These are phyloP conservation scores for Alloteropsis semialata DNA, from an alignment of 176 grass and related monocot genomes.

Conservation along the genomic window DNA sequence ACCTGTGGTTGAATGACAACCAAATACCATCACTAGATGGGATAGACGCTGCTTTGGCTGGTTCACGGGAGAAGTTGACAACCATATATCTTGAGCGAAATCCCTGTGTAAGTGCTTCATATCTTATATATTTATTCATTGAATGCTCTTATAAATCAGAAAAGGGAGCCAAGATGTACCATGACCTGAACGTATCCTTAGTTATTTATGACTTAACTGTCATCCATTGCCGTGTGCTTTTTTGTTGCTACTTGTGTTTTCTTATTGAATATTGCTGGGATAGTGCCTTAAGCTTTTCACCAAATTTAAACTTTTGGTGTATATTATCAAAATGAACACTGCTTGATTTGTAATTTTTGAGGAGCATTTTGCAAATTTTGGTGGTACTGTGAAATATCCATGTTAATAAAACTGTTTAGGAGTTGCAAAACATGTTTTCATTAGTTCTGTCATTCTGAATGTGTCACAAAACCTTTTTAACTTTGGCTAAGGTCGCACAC, in stretches of 20 bases:
- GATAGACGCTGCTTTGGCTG: conserved; percentile 56
- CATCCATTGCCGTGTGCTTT: not conserved
- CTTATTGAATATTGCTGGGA: not conserved
- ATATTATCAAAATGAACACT: not conserved
- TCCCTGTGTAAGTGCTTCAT: conserved; percentile 72
- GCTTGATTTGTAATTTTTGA: not conserved
- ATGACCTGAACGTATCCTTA: not conserved
- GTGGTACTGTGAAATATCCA: not conserved
- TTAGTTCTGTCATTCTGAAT: not conserved
- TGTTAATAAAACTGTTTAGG: not conserved
- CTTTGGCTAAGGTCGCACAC: not conserved
- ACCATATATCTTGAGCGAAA: conserved; percentile 98
- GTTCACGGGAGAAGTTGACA: conserved; percentile 64
- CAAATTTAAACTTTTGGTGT: not conserved
- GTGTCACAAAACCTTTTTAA: not conserved
- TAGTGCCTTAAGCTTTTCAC: not conserved
- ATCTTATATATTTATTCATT: not conserved
- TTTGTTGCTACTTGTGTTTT: not conserved
- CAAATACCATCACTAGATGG: conserved; percentile 89
- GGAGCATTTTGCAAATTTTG: not conserved
- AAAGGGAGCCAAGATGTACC: not conserved
- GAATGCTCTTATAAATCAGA: not conserved
- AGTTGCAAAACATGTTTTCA: not conserved
- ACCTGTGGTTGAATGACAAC: conserved; percentile 98
- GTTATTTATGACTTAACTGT: not conserved